Percentiles rank a stretch among this genome's conserved stretches.
These are phyloP conservation scores for Yamadazyma akitaensis DNA, from an alignment of 805 yeast species.

Conservation along the genomic window DNA sequence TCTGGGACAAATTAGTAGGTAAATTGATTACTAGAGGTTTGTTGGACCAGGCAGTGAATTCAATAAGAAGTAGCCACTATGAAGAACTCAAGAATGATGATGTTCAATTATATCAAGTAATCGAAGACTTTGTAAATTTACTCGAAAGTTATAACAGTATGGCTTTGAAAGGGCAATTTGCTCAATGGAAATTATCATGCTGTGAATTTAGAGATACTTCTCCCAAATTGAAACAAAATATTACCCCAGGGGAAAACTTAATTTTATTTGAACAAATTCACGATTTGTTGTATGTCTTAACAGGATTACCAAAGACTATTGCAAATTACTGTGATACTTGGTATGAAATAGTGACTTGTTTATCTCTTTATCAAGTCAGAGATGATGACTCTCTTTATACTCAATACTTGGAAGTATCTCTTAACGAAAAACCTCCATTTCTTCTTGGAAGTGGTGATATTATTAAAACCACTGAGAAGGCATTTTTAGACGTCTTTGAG, in stretches of 20 bases:
- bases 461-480: conserved; percentile 30
- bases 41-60: conserved; percentile 51
- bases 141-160: conserved; percentile 40
- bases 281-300: conserved; percentile 41
- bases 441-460: conserved; percentile 30
- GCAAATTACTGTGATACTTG: conserved; percentile 52
- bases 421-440: conserved; percentile 29
- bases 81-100: conserved; percentile 31
- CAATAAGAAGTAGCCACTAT: conserved; percentile 43
- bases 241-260: conserved; percentile 22
- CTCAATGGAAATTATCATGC: conserved; percentile 49
- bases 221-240: conserved; percentile 21
- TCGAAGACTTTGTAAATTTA: conserved; percentile 40
- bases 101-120: conserved; percentile 32
- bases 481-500: conserved; percentile 54
- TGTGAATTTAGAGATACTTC: conserved; percentile 49
- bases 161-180: conserved; percentile 39
- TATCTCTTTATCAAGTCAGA: conserved; percentile 55
- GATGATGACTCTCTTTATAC: conserved; percentile 36
- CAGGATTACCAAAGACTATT: conserved; percentile 51
- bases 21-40: conserved; percentile 61
- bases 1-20: conserved; percentile 61
- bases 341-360: conserved; percentile 63
- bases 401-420: conserved; percentile 33
- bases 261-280: conserved; percentile 34